Evolutionary conservation across 257 asterid species (phyloP).

Genomic region (Solanum tarijense): DNA sequence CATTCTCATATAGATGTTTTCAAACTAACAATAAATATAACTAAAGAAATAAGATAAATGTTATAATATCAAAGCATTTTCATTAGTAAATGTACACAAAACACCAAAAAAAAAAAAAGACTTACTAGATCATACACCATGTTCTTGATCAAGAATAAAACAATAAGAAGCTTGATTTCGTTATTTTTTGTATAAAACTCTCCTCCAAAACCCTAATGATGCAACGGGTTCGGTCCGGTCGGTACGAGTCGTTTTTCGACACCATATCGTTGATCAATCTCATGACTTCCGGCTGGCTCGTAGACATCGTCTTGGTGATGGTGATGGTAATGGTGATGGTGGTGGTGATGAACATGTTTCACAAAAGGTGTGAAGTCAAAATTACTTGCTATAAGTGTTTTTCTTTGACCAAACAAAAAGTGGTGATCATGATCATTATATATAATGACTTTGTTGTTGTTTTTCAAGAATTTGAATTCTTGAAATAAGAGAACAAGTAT

Average conservation of each 20-base stretch:
- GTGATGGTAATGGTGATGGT: constrained; percentile 1
- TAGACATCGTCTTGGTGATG: not conserved
- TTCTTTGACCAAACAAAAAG: constrained; percentile 28
- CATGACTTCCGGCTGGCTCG: constrained; percentile 10
- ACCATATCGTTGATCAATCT: constrained; percentile 59
- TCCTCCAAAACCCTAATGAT: constrained; percentile 31
- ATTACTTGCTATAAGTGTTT: constrained; percentile 22
- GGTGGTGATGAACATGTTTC: not conserved
- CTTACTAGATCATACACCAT: constrained; percentile 1
- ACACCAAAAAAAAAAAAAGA: not conserved
- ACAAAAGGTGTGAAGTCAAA: constrained; percentile 60
- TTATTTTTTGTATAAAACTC: not conserved
- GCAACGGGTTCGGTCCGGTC: constrained; percentile 80
- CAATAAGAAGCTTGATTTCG: not conserved
- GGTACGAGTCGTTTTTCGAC: constrained; percentile 75
- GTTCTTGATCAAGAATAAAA: not conserved
- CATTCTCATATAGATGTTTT: not conserved
- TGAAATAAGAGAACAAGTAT: constrained; percentile 36
- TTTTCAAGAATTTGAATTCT: constrained; percentile 18
- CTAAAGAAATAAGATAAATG: not conserved
- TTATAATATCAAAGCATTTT: not conserved
- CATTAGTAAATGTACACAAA: constrained; percentile 8
- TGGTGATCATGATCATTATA: not conserved
- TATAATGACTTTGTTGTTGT: not conserved
- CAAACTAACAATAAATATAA: not conserved